These are phyloP conservation scores for Dothistroma septosporum DNA, from an alignment of 2,329 filamentous ascomycete genomes.

Conservation along the genomic window DNA sequence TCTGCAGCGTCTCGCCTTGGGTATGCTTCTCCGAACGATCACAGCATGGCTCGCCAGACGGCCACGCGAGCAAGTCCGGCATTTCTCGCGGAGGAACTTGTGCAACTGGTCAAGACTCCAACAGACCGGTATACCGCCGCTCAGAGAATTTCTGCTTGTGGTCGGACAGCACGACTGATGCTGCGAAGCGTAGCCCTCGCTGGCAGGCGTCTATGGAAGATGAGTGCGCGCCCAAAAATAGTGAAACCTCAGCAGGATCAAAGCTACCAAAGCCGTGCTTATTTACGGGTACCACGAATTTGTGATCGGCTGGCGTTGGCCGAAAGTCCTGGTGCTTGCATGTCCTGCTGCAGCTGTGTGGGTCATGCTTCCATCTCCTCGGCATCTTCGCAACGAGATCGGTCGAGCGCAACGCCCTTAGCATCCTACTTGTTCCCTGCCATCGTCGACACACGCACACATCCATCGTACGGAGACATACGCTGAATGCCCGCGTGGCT, in stretches of 20 bases:
- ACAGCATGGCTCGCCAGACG: conserved; percentile 18
- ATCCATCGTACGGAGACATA: background rate
- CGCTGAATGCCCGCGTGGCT: background rate
- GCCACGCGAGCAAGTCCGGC: conserved; percentile 20
- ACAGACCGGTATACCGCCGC: conserved; percentile 13
- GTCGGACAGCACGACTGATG: conserved; percentile 2
- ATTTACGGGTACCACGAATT: background rate
- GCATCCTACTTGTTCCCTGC: background rate
- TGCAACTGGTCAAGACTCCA: conserved; percentile 6
- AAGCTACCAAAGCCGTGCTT: background rate
- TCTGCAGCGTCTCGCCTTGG: conserved; percentile 18
- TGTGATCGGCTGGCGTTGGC: background rate
- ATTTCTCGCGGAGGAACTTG: conserved; percentile 8
- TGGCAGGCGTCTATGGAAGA: conserved; percentile 7
- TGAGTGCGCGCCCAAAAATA: conserved; percentile 17
- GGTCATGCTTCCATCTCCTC: background rate
- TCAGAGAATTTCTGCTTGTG: conserved; percentile 20
- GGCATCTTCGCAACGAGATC: background rate
- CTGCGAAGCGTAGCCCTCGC: conserved; percentile 2
- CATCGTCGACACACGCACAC: no score
- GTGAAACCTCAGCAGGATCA: conserved; percentile 11
- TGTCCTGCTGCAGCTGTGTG: background rate
- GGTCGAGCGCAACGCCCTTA: background rate
- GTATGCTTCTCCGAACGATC: conserved; percentile 11
- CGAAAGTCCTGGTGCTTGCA: background rate